These are phyloP conservation scores for Clitopilus hobsonii DNA, from an alignment of 768 basidiomycete genomes.

Conservation along the genomic window DNA sequence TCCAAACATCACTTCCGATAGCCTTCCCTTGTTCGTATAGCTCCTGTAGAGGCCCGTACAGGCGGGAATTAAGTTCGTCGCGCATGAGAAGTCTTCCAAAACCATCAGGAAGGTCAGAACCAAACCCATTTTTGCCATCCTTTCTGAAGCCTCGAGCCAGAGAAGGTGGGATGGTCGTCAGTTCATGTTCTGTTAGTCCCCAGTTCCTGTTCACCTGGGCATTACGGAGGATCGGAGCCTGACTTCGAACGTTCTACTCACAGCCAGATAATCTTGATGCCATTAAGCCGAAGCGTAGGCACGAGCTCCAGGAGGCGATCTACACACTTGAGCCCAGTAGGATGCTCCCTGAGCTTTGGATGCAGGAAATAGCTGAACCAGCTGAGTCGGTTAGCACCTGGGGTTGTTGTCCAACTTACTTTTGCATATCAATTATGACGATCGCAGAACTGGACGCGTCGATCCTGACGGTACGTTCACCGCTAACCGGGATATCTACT, in stretches of 20 bases:
- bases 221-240: background rate
- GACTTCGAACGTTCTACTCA: constrained; percentile 25
- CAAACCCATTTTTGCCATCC: constrained; percentile 45
- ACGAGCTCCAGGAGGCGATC: constrained; percentile 47
- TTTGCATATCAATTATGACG: constrained; percentile 74
- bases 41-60: constrained; percentile 60
- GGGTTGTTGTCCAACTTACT: constrained; percentile 32
- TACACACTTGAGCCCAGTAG: constrained; percentile 54
- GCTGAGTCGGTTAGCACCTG: constrained; percentile 1
- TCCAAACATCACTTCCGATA: constrained; percentile 62
- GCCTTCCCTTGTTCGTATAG: constrained; percentile 48
- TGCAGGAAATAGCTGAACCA: constrained; percentile 57
- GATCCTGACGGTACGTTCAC: constrained; percentile 45
- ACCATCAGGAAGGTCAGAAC: constrained; percentile 44
- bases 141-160: constrained; percentile 52
- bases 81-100: constrained; percentile 60
- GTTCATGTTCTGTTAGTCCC: constrained; percentile 64
- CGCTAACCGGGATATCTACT: constrained; percentile 51
- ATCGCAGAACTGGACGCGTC: constrained; percentile 45
- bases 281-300: constrained; percentile 41
- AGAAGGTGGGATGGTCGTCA: constrained; percentile 57
- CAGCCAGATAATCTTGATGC: constrained; percentile 64
- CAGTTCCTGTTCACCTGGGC: constrained; percentile 45
- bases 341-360: constrained; percentile 50
- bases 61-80: constrained; percentile 49